These are phyloP conservation scores for Sphagnurus paluster DNA, from an alignment of 1,284 basidiomycete genomes.

Conservation along the genomic window DNA sequence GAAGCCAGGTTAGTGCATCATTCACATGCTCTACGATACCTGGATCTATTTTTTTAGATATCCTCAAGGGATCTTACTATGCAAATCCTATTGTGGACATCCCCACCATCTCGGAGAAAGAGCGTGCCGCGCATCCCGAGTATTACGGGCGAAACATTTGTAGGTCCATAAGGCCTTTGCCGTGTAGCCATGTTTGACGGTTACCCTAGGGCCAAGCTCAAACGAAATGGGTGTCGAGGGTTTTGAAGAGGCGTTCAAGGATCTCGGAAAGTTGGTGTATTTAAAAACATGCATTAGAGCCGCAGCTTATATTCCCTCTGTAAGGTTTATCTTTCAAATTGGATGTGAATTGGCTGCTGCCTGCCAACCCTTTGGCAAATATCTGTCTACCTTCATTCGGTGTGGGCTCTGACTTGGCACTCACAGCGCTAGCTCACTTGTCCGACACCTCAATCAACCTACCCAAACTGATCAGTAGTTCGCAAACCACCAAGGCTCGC, in stretches of 20 bases:
- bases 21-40: background rate
- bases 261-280: constrained; percentile 61
- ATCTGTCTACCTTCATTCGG: background rate
- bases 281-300: background rate
- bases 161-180: constrained; percentile 29
- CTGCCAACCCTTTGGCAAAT: constrained; percentile 83
- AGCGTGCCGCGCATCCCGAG: constrained; percentile 65
- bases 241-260: constrained; percentile 86
- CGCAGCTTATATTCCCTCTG: background rate
- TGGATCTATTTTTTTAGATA: constrained; percentile 46
- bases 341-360: constrained; percentile 80
- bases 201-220: constrained; percentile 62
- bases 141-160: constrained; percentile 82
- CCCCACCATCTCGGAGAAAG: constrained; percentile 55
- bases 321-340: constrained; percentile 75
- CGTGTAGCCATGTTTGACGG: background rate
- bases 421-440: constrained; percentile 60
- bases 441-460: constrained; percentile 65
- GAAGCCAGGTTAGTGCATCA: constrained; percentile 58
- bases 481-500: constrained; percentile 80
- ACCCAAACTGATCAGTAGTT: constrained; percentile 58
- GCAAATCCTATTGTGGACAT: constrained; percentile 80
- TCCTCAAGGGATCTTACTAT: constrained; percentile 89
- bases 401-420: background rate
- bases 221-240: constrained; percentile 64